A percentile compares a stretch with the other conserved stretches of the same genome.
Conservation (phyloP, 2,329 filamentous ascomycete genomes). For the Ophiostoma populinum region DNA sequence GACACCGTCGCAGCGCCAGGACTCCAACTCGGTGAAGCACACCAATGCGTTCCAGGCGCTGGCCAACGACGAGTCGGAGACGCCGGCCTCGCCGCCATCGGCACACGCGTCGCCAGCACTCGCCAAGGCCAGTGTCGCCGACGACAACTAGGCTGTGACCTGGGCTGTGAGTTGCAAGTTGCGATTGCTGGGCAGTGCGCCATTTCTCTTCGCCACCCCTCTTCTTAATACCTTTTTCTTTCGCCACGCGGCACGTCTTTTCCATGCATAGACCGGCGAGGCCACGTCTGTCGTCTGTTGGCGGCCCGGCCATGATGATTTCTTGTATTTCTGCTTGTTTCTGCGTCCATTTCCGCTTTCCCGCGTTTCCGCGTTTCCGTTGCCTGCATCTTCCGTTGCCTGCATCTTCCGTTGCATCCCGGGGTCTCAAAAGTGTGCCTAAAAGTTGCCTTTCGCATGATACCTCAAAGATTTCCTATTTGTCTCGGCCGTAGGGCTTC, state of each 20-base stretch:
- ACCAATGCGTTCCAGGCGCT: conserved; percentile 81
- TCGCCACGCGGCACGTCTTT: conserved; percentile 1
- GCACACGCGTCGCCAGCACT: conserved; percentile 48
- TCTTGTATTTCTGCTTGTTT: conserved; percentile 12
- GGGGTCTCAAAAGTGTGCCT: conserved; percentile 27
- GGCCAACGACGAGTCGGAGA: conserved; percentile 43
- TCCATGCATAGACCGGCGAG: conserved; percentile 27
- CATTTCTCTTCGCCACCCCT: conserved; percentile 13
- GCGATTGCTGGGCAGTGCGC: conserved; percentile 5
- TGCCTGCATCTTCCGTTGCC: too few species aligned
- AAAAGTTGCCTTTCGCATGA: conserved; percentile 31
- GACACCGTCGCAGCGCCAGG: conserved; percentile 53
- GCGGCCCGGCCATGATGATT: not conserved
- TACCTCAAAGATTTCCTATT: conserved; percentile 23
- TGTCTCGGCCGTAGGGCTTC: conserved; percentile 7
- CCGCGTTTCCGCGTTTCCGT: not conserved
- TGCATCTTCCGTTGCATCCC: conserved; percentile 8
- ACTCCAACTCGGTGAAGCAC: conserved; percentile 35
- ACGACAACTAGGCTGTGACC: conserved; percentile 19
- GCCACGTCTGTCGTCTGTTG: too few species aligned
- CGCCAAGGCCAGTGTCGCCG: conserved; percentile 42
- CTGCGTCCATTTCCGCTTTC: not conserved
- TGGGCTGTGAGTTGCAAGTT: conserved; percentile 32
- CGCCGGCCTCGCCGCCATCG: conserved; percentile 53
- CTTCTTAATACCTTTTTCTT: conserved; percentile 6